Evolutionary conservation across 192 early-diverging fungal genomes (phyloP), one percentile per base, ranked within the genome.

Genomic region (Coemansia erecta): DNA sequence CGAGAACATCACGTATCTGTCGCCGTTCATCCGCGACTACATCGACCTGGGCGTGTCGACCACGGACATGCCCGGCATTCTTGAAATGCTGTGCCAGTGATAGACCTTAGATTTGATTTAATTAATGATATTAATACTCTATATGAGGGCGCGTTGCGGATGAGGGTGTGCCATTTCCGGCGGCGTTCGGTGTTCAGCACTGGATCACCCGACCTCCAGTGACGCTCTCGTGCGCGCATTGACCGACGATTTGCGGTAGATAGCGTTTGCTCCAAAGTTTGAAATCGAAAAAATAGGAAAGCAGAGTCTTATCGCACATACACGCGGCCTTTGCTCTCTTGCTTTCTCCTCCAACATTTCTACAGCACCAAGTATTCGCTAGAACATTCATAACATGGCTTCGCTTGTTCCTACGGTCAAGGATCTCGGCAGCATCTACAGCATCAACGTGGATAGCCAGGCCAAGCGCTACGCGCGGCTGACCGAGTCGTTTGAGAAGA

Each of bases 391-490:
- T 40, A 35, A 15, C 39, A 58, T 53, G 47, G 19, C 37, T 21
- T 40, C 31, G 13, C 11, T 42, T 24, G 66, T 60, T 4, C 68
- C 73, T 15, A 46, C 61, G 0, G 68, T 65, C 46, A 50, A 50
- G 3, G 18, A 49, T 14, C 58, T 81, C 13, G 39, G 41, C 44
- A 26, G 46, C 4, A 70, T 81, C 15, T 81, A 81, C 56, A 70
- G 64, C 45, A 15, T 66, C 11, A 50, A 58, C 40, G 52, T 65
- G 4, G 56, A 61, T 12, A 44, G 12, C 22, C 71, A 75, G 33
- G 11, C 64, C 12, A 12, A 60, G 58, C 86, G 89, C 60, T 91
- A 86, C 65, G 56, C 76, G 26, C 53, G 61, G 1, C 72, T 89
- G 13, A 63, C 63, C 11, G 45, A 40, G 8, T 50, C 68, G 21